These are phyloP conservation scores for Remersonia thermophila DNA, from an alignment of 2,329 filamentous ascomycete genomes.

Conservation along the genomic window DNA sequence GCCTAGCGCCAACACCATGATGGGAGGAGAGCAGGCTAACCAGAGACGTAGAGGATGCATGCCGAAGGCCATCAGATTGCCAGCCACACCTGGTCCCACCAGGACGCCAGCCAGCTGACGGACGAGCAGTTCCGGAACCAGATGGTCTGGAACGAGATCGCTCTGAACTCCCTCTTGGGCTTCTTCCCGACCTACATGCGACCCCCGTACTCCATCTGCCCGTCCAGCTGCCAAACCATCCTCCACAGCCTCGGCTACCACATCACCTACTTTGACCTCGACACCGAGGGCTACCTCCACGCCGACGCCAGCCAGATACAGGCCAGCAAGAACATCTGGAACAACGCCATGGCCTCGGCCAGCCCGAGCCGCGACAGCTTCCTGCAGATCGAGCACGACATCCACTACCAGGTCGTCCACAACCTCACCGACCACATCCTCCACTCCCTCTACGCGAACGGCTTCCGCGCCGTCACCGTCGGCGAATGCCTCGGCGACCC, in stretches of 20 bases:
- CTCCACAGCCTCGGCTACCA: slow-evolving; percentile 25
- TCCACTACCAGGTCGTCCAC: slow-evolving; percentile 33
- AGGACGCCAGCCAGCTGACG: slow-evolving; percentile 26
- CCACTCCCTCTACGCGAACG: slow-evolving; percentile 27
- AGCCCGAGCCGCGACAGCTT: slow-evolving; percentile 21
- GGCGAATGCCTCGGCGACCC: slow-evolving; percentile 44
- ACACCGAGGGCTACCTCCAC: slow-evolving; percentile 25
- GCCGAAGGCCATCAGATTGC: slow-evolving; percentile 35
- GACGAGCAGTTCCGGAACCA: slow-evolving; percentile 25
- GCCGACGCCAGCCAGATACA: slow-evolving; percentile 23
- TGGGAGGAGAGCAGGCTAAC: slow-evolving; percentile 4
- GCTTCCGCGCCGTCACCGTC: slow-evolving; percentile 37
- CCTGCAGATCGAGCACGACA: slow-evolving; percentile 41
- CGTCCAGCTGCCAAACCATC: slow-evolving; percentile 19
- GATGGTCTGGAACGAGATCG: slow-evolving; percentile 34
- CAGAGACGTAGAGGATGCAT: slow-evolving; percentile 29
- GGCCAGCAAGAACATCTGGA: slow-evolving; percentile 23
- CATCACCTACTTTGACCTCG: slow-evolving; percentile 25
- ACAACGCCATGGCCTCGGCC: slow-evolving; percentile 17
- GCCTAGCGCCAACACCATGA: not conserved
- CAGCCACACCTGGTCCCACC: slow-evolving; percentile 36
- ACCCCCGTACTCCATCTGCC: slow-evolving; percentile 31
- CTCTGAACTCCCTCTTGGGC: slow-evolving; percentile 30
- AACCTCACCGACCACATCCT: slow-evolving; percentile 35
- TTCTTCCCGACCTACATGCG: slow-evolving; percentile 36